A percentile compares a stretch with the other conserved stretches of the same genome.
These are phyloP conservation scores for Lomentospora prolificans DNA, from an alignment of 2,329 filamentous ascomycete species.

Conservation along the genomic window DNA sequence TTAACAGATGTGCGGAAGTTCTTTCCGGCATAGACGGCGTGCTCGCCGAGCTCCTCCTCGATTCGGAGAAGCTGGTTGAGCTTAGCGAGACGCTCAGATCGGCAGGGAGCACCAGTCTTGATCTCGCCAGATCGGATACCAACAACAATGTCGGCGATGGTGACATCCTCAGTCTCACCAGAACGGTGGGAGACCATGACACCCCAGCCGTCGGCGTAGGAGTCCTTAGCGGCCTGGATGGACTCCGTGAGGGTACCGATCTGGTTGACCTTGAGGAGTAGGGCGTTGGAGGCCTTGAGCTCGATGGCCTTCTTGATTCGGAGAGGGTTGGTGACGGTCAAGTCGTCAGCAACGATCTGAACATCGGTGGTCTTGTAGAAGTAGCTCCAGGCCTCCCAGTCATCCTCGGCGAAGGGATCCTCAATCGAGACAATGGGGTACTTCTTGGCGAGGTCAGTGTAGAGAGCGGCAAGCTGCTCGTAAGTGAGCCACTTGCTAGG, in stretches of 20 bases:
- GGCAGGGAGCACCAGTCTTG: slow-evolving; percentile 94
- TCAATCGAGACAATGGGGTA: slow-evolving; percentile 99
- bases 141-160: slow-evolving; percentile 95
- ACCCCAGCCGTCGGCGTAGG: slow-evolving; percentile 89
- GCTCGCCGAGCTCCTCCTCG: slow-evolving; percentile 92
- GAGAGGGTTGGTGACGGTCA: slow-evolving; percentile 97
- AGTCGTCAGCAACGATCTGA: slow-evolving; percentile 96
- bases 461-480: slow-evolving; percentile 88
- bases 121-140: slow-evolving; percentile 96
- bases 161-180: slow-evolving; percentile 99
- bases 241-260: slow-evolving; percentile 98
- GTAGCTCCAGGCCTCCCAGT: slow-evolving; percentile 99
- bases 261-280: slow-evolving; percentile 99
- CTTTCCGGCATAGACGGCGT: slow-evolving; percentile 82
- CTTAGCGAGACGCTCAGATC: slow-evolving; percentile 97
- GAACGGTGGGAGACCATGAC: slow-evolving; percentile 99
- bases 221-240: slow-evolving; percentile 98
- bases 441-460: slow-evolving; percentile 79
- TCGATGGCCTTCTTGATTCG: slow-evolving; percentile 99
- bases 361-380: slow-evolving; percentile 99
- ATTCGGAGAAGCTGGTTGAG: slow-evolving; percentile 99
- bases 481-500: slow-evolving; percentile 96
- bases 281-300: slow-evolving; percentile 95
- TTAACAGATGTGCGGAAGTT: slow-evolving; percentile 89
- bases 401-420: slow-evolving; percentile 98